These are phyloP conservation scores for Perilla frutescens DNA, from an alignment of 257 asterid genomes.

Conservation along the genomic window DNA sequence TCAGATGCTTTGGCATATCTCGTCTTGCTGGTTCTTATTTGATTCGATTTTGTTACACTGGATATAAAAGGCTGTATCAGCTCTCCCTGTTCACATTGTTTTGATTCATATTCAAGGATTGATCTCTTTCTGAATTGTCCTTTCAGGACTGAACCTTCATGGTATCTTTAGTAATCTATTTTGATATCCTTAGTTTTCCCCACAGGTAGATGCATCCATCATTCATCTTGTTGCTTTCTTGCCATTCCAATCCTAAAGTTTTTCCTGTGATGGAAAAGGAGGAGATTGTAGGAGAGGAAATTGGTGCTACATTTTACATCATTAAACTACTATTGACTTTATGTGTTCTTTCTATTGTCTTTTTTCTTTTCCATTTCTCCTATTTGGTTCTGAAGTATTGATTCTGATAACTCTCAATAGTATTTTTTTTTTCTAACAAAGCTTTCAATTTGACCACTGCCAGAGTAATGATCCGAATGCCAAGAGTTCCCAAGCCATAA, in stretches of 20 bases:
- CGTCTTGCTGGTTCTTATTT: conserved; percentile 46
- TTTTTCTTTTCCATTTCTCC: background rate
- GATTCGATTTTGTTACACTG: conserved; percentile 22
- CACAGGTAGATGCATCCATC: conserved; percentile 6
- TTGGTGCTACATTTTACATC: background rate
- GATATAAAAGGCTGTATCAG: conserved; percentile 14
- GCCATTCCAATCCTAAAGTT: conserved; percentile 23
- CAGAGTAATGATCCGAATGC: conserved; percentile 94
- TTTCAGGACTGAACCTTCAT: conserved; percentile 16
- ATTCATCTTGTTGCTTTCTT: conserved; percentile 7
- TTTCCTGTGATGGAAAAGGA: conserved; percentile 10
- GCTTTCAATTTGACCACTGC: conserved; percentile 27
- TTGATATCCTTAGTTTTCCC: conserved; percentile 10
- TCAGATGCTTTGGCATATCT: conserved; percentile 92
- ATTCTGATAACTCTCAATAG: conserved; percentile 5
- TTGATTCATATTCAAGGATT: background rate
- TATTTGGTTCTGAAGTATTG: background rate
- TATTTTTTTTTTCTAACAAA: conserved; percentile 16
- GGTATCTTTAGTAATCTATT: conserved; percentile 8
- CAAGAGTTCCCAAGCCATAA: conserved; percentile 84
- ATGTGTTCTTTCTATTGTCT: background rate
- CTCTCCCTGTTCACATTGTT: conserved; percentile 14
- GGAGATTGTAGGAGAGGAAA: conserved; percentile 6
- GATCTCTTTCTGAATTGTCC: conserved; percentile 4
- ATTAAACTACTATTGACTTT: background rate